phyloP scores from a whole-genome alignment of 2,329 filamentous ascomycete species.

The Trichothecium sympodiale region DNA sequence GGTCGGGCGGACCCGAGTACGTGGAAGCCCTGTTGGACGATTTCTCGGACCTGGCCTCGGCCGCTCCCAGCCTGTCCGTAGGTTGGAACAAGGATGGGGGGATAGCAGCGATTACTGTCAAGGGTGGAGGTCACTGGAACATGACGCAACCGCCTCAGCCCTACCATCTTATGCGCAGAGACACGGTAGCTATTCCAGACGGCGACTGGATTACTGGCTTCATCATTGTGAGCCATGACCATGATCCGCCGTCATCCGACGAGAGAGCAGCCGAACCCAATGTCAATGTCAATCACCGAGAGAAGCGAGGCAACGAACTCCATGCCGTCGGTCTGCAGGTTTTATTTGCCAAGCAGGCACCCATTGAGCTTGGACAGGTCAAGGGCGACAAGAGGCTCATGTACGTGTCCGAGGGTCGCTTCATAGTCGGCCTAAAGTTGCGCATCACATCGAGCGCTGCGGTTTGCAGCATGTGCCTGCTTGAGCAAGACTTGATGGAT shows the following conservation, averaged over 20 bases:
- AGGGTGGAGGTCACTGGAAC: not conserved
- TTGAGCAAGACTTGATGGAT: not conserved
- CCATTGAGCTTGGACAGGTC: not conserved
- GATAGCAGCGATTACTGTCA: not conserved
- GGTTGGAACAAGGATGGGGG: not conserved
- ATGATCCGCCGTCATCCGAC: too few species aligned
- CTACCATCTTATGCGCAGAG: not conserved
- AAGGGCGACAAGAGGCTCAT: not conserved
- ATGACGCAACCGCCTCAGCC: too few species aligned
- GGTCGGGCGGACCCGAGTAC: not conserved
- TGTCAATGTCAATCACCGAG: too few species aligned
- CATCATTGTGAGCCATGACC: too few species aligned
- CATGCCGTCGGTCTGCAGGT: conserved; percentile 1
- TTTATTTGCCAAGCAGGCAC: not conserved
- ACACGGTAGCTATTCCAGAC: not conserved
- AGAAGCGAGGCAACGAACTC: too few species aligned
- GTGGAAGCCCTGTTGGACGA: not conserved
- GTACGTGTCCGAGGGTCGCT: not conserved
- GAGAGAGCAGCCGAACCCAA: too few species aligned
- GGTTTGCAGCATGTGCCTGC: not conserved
- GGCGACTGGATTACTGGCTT: not conserved
- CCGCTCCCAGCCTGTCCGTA: not conserved
- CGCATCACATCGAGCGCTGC: not conserved
- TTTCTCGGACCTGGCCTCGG: not conserved
- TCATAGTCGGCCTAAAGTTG: not conserved